Base-by-base conservation (phyloP, 2,329 filamentous ascomycete genomes). In the Amauroascus verrucosus region DNA sequence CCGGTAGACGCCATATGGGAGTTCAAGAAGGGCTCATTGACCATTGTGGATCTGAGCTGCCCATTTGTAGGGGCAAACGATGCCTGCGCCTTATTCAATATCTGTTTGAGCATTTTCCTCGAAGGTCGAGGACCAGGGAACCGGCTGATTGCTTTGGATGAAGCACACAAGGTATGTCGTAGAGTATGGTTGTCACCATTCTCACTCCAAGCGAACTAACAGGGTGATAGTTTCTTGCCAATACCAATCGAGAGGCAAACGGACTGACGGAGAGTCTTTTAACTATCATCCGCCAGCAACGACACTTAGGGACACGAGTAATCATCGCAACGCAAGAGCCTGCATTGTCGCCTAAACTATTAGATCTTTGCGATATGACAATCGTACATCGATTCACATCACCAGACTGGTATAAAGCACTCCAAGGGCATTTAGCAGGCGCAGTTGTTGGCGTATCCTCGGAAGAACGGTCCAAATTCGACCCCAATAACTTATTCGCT, bases 241-340 rank as follows among this genome's bases (percentile, higher is more conserved):
- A 75, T 11, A 70, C 73, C 0, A 76, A 77, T 0, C 65, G 73
- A 0, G 80, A 83, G 38, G 77, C 79, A 1, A 64, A 70, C 1
- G 70, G 70, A 0, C 73, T 90, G 26, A 88, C 84, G 0, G 74
- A 84, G 5, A 73, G 74, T 0, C 71, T 90, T 0, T 70, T 87
- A 0, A 72, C 74, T 0, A 77, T 79, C 0, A 84, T 91, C 58
- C 78, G 86, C 0, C 73, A 84, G 16, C 85, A 91, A 65, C 80
- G 85, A 0, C 86, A 91, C 62, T 67, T 82, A 0, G 85, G 77
- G 0, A 75, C 78, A 0, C 77, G 86, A 0, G 73, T 89, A 3
- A 64, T 91, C 40, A 82, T 91, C 30, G 82, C 85, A 0, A 91
- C 86, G 0, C 85, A 93, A 62, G 86, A 91, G 61, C 86, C 86